Evolutionary conservation across 768 basidiomycete species (phyloP).

Genomic region (Sporobolomyces pararoseus): DNA sequence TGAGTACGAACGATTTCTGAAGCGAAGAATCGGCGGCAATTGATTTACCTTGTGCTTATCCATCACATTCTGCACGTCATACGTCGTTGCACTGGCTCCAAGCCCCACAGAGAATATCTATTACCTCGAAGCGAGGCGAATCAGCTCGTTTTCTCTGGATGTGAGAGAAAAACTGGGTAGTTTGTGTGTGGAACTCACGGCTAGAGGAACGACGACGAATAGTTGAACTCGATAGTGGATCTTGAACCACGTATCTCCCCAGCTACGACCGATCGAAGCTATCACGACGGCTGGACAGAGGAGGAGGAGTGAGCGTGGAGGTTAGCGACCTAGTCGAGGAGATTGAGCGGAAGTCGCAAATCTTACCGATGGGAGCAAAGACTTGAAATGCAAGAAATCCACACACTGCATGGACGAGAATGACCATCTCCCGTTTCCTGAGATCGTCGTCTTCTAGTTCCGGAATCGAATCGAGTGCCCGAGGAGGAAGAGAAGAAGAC

Average conservation of each 20-base stretch:
- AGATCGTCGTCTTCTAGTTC: not conserved
- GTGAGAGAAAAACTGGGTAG: no score
- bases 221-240: constrained; percentile 18
- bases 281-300: constrained; percentile 8
- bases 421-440: not conserved
- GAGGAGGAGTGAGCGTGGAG: not conserved
- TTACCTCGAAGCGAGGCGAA: no score
- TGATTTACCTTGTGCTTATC: constrained; percentile 23
- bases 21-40: not conserved
- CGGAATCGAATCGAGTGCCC: not conserved
- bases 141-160: no score
- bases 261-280: constrained; percentile 19
- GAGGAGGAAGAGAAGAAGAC: not conserved
- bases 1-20: not conserved
- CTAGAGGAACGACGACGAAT: not conserved
- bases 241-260: constrained; percentile 19
- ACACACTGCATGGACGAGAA: not conserved
- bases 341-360: not conserved
- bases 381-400: constrained; percentile 29
- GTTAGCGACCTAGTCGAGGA: not conserved
- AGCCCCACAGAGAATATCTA: not conserved
- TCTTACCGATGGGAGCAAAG: not conserved
- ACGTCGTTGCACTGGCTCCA: not conserved
- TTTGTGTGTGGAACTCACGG: constrained; percentile 4
- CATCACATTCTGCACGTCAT: not conserved